Percentiles rank a stretch among this genome's conserved stretches.
Evolutionary conservation across 495 filamentous ascomycete species (phyloP).

Genomic region (Podospora australis): DNA sequence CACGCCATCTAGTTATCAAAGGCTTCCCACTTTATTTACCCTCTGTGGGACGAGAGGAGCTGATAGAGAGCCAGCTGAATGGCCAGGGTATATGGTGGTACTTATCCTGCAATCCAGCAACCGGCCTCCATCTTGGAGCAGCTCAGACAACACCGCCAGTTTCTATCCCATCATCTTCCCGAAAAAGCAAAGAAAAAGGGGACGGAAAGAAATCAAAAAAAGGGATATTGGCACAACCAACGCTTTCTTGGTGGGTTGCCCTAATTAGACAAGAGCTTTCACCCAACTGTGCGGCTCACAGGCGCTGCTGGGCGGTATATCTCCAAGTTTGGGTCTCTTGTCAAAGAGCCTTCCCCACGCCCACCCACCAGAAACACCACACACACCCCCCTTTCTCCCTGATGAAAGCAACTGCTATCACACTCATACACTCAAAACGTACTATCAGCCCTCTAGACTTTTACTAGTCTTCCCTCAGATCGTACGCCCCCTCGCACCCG

Average conservation of each 20-base stretch:
- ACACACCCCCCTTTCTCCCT: not conserved
- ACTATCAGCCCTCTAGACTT: conserved; percentile 1
- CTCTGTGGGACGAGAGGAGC: conserved; percentile 12
- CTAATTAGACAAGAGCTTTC: conserved; percentile 4
- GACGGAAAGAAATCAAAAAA: not conserved
- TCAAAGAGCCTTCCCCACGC: not conserved
- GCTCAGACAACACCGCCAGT: not conserved
- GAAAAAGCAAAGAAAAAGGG: not conserved
- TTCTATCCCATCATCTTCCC: conserved; percentile 1
- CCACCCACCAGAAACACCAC: not conserved
- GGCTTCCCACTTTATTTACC: not conserved
- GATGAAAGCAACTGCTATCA: not conserved
- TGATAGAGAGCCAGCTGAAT: conserved; percentile 22
- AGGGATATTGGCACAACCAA: not conserved
- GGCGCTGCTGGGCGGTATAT: conserved; percentile 3
- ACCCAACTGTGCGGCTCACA: conserved; percentile 12
- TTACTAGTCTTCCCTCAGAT: too few species aligned
- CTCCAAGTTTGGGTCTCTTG: conserved; percentile 6
- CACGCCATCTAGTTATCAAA: conserved; percentile 20
- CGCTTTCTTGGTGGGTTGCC: conserved; percentile 9
- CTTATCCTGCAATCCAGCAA: conserved; percentile 24
- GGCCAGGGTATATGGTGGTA: conserved; percentile 19
- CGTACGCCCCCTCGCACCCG: conserved; percentile 11
- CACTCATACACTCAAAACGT: not conserved
- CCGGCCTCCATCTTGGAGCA: conserved; percentile 13